Evolutionary conservation across 2,329 filamentous ascomycete species (phyloP), one percentile per base, ranked within the genome.

Genomic region (Paecilomyces sp.): DNA sequence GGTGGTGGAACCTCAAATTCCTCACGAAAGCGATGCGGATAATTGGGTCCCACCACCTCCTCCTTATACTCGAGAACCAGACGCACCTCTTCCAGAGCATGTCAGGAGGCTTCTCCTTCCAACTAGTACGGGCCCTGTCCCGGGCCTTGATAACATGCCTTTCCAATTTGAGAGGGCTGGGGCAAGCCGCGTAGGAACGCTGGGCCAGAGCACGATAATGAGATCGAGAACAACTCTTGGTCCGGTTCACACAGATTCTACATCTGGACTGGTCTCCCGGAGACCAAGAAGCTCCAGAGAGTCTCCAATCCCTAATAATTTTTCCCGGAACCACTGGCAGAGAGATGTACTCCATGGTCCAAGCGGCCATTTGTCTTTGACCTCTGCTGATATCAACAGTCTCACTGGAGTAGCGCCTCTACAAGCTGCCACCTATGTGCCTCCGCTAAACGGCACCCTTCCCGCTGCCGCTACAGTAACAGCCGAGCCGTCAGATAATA

Each of bases 41-140:
- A 91, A 92, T 66, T 95, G 91, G 91, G 88, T 92, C 3, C 89
- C 90, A 4, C 91, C 91, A 4, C 91, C 91, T 8, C 91, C 91
- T 2, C 90, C 90, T 0, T 95, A 95, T 61, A 71, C 68, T 24
- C 71, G 67, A 8, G 69, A 76, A 22, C 63, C 74, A 13, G 71
- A 72, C 28, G 65, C 56, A 34, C 71, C 73, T n/a, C 67, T 77
- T 7, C 75, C 75, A n/a, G 73, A 75, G 12, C 66, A 73, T 60
- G 62, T 77, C 11, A 67, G 65, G 63, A 66, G 69, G 57, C 67
- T 68, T 2, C 67, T 77, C 57, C 67, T 75, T 58, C 71, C 72
- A 28, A 64, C 62, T 7, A 54, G 57, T 51, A 65, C 67, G 9
- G 60, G 66, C 28, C 67, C 65, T 55, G 30, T 53, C 36, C 62